A percentile compares a stretch with the other conserved stretches of the same genome.
These are phyloP conservation scores for Rhinocladiella mackenziei DNA, from an alignment of 2,329 filamentous ascomycete species.

Conservation along the genomic window DNA sequence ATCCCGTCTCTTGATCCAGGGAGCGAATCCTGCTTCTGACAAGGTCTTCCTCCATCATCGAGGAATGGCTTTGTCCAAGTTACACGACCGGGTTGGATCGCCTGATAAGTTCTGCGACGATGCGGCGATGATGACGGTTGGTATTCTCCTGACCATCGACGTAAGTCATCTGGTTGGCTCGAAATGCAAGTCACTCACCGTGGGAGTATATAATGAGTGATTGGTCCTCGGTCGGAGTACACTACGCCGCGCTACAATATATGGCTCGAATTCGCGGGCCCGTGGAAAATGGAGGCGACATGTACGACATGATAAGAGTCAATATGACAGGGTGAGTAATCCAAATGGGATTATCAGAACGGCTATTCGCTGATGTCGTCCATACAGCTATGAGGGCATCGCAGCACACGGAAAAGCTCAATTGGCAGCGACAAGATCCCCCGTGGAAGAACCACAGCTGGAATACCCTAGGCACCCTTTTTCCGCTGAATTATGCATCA, in stretches of 20 bases:
- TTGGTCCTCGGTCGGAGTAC: too few relatives aligned
- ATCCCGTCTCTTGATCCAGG: constrained; percentile 7
- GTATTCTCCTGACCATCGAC: constrained; percentile 7
- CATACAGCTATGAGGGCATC: too few relatives aligned
- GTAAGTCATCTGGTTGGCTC: constrained; percentile 1
- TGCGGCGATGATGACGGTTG: constrained; percentile 8
- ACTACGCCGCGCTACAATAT: constrained; percentile 2
- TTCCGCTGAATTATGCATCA: constrained; percentile 5
- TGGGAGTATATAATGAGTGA: too few relatives aligned
- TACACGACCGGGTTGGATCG: constrained; percentile 10
- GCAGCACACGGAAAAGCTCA: constrained; percentile 2
- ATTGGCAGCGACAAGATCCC: constrained; percentile 7
- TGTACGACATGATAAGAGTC: too few relatives aligned
- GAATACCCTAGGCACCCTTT: constrained; percentile 16
- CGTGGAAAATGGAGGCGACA: too few relatives aligned
- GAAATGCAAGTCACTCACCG: neutral
- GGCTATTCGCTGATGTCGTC: too few relatives aligned
- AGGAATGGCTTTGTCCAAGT: constrained; percentile 7
- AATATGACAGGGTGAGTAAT: too few relatives aligned
- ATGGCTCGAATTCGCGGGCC: too few relatives aligned
- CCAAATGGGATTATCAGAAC: too few relatives aligned
- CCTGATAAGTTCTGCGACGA: constrained; percentile 6
- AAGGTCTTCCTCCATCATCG: neutral
- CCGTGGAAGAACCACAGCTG: constrained; percentile 1
- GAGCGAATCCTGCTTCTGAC: constrained; percentile 3